These are phyloP conservation scores for Aspergillus bridgeri DNA, from an alignment of 495 filamentous ascomycete genomes.

Conservation along the genomic window DNA sequence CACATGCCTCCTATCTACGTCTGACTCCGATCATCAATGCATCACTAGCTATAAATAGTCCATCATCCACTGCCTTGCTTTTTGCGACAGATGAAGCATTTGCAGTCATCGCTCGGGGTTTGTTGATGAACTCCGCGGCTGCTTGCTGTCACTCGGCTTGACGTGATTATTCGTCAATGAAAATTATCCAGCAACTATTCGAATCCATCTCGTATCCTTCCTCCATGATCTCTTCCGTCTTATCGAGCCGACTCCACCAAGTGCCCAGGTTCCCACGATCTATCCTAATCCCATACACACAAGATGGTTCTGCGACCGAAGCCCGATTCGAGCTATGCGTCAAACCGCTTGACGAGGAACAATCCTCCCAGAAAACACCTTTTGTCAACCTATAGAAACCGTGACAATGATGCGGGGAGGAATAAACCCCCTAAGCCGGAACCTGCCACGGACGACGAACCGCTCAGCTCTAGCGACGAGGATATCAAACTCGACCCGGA, in stretches of 20 bases:
- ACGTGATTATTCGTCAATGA: background rate
- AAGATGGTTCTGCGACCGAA: conserved; percentile 20
- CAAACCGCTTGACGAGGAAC: conserved; percentile 13
- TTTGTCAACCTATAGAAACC: conserved; percentile 24
- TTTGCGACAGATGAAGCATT: background rate
- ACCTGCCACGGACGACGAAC: conserved; percentile 27
- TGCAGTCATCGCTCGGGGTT: background rate
- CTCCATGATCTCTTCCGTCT: background rate
- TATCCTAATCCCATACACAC: background rate
- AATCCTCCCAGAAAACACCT: conserved; percentile 9
- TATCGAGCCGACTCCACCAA: background rate
- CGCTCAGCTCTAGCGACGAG: conserved; percentile 29
- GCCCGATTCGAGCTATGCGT: conserved; percentile 26
- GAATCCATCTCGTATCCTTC: background rate
- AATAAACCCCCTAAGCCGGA: conserved; percentile 9
- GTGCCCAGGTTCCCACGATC: background rate
- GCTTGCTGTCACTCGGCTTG: background rate
- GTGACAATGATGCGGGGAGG: background rate
- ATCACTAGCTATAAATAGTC: background rate
- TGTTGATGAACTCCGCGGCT: background rate
- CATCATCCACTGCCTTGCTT: background rate
- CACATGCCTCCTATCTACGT: background rate
- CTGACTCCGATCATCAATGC: background rate
- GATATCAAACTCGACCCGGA: conserved; percentile 14
- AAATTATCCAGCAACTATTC: background rate